A percentile compares a stretch with the other conserved stretches of the same genome.
These are phyloP conservation scores for Trichophaea hybrida DNA, from an alignment of 2,329 filamentous ascomycete species.

Conservation along the genomic window DNA sequence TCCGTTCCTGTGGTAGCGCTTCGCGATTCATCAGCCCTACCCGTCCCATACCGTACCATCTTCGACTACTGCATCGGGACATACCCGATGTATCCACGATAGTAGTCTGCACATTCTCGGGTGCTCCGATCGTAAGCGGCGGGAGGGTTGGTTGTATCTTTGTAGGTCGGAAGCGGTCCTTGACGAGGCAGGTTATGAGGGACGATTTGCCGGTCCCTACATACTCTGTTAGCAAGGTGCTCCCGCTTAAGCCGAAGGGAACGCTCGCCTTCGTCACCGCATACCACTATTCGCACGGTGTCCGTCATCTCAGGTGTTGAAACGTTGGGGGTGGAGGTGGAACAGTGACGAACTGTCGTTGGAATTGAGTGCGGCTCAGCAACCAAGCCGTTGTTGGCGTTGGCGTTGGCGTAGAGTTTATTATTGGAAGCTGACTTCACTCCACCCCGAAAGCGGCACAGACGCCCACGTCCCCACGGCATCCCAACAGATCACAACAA, in stretches of 20 bases:
- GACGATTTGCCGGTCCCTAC: constrained; percentile 72
- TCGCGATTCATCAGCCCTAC: neutral
- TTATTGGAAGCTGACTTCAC: too few relatives aligned
- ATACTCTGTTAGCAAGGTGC: neutral
- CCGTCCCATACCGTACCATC: neutral
- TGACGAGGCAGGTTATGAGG: constrained; percentile 87
- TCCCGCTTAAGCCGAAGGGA: neutral
- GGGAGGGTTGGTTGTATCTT: constrained; percentile 92
- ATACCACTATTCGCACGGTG: constrained; percentile 77
- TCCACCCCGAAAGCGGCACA: too few relatives aligned
- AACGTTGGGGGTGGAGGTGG: neutral
- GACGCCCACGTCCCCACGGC: too few relatives aligned
- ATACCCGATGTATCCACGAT: constrained; percentile 80
- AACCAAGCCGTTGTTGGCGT: too few relatives aligned
- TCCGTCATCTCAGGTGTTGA: constrained; percentile 16
- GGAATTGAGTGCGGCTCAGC: neutral
- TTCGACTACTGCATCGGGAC: neutral
- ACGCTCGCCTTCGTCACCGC: constrained; percentile 61
- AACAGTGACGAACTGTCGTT: neutral
- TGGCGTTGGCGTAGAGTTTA: too few relatives aligned
- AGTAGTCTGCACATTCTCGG: constrained; percentile 91
- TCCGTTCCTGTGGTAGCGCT: constrained; percentile 81
- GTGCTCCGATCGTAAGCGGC: constrained; percentile 85
- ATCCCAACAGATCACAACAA: too few relatives aligned
- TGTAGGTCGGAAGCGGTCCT: constrained; percentile 88